Evolutionary conservation across 2,329 filamentous ascomycete species (phyloP).

Genomic region (Trichoderma koningiopsis): DNA sequence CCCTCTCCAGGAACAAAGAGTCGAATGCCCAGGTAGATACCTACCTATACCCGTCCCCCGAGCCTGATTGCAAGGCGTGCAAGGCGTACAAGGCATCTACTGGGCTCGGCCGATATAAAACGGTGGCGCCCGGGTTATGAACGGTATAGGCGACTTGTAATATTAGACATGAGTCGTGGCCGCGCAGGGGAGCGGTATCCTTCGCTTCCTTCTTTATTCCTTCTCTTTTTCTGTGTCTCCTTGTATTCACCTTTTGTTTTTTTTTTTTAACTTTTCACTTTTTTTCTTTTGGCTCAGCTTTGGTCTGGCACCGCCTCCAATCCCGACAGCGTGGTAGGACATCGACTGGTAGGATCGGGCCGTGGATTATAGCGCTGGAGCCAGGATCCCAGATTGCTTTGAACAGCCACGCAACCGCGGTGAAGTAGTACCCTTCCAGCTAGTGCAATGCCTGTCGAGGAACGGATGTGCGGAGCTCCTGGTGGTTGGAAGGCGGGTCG

Average conservation of each 20-base stretch:
- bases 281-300: background rate
- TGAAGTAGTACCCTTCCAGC: background rate
- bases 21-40: no score
- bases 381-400: constrained; percentile 13
- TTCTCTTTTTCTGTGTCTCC: background rate
- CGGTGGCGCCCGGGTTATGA: background rate
- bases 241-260: background rate
- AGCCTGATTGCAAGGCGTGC: background rate
- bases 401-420: constrained; percentile 20
- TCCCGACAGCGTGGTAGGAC: constrained; percentile 22
- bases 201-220: background rate
- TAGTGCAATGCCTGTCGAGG: background rate
- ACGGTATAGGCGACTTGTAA: background rate
- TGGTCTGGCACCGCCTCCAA: constrained; percentile 9
- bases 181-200: background rate
- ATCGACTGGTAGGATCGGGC: constrained; percentile 24
- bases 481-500: background rate
- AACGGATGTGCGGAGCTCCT: constrained; percentile 13
- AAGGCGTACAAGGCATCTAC: background rate
- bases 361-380: constrained; percentile 16
- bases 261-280: background rate
- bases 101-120: background rate
- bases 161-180: background rate
- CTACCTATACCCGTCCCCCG: background rate
- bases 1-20: background rate